These are phyloP conservation scores for Phalaenopsis equestris DNA, from an alignment of 106 monocot species.

Conservation along the genomic window DNA sequence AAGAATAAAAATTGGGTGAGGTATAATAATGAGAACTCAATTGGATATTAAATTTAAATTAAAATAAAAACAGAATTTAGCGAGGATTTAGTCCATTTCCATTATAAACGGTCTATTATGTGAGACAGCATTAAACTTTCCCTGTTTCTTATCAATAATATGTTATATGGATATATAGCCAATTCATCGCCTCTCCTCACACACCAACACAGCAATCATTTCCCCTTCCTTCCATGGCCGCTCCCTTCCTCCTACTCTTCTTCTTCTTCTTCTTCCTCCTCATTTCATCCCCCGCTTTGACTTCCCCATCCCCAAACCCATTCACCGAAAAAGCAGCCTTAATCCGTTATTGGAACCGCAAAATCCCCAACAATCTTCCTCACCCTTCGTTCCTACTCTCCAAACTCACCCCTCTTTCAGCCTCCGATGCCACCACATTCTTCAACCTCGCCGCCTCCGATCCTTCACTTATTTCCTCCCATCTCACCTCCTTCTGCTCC, in stretches of 20 bases:
- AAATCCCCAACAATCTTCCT: constrained; percentile 36
- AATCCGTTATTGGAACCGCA: constrained; percentile 79
- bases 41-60: no score
- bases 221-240: constrained; percentile 1
- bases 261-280: constrained; percentile 1
- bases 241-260: background rate
- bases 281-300: background rate
- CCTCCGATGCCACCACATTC: constrained; percentile 33
- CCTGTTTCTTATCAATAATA: no score
- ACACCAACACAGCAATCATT: no score
- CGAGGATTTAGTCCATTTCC: no score
- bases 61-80: no score
- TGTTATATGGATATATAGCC: no score
- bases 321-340: constrained; percentile 55
- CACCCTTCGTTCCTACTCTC: constrained; percentile 60
- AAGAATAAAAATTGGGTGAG: no score
- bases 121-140: no score
- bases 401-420: constrained; percentile 74
- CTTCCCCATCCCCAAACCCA: constrained; percentile 24
- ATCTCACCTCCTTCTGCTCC: constrained; percentile 51
- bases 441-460: constrained; percentile 30
- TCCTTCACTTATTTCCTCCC: constrained; percentile 15
- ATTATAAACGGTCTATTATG: no score
- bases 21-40: no score
- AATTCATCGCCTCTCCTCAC: no score